phyloP scores from a whole-genome alignment of 176 grass and related monocot species.

The Areca catechu region DNA sequence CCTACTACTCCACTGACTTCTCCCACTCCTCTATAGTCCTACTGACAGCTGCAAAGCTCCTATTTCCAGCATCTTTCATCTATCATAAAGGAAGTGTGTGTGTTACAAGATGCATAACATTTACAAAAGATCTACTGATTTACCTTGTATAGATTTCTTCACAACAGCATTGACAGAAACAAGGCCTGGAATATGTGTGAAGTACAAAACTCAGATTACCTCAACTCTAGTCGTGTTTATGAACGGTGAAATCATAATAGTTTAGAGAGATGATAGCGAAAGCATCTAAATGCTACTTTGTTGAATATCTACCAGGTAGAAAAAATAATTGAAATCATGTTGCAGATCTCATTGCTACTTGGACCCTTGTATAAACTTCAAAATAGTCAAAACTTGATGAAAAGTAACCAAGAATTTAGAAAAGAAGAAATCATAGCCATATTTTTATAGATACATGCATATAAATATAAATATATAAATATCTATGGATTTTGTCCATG shows the following conservation, averaged over 20 bases:
- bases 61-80: slow-evolving; percentile 21
- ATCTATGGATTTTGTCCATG: too few relatives aligned
- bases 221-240: background rate
- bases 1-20: slow-evolving; percentile 8
- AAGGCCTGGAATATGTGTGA: slow-evolving; percentile 3
- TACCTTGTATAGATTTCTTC: slow-evolving; percentile 8
- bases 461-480: too few relatives aligned
- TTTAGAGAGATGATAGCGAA: background rate
- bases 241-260: background rate
- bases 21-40: slow-evolving; percentile 25
- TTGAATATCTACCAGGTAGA: too few relatives aligned
- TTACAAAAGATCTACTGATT: slow-evolving; percentile 17
- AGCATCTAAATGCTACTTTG: too few relatives aligned
- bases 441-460: too few relatives aligned
- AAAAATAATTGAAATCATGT: too few relatives aligned
- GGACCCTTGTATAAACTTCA: too few relatives aligned
- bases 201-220: background rate
- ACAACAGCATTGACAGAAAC: background rate
- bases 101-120: slow-evolving; percentile 3
- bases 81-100: slow-evolving; percentile 23
- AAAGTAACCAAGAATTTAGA: too few relatives aligned
- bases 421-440: too few relatives aligned
- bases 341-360: too few relatives aligned
- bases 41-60: slow-evolving; percentile 21
- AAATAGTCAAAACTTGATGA: too few relatives aligned